Evolutionary conservation across 2,329 filamentous ascomycete genomes (phyloP).

Genomic region (Diaporthe velutina): DNA sequence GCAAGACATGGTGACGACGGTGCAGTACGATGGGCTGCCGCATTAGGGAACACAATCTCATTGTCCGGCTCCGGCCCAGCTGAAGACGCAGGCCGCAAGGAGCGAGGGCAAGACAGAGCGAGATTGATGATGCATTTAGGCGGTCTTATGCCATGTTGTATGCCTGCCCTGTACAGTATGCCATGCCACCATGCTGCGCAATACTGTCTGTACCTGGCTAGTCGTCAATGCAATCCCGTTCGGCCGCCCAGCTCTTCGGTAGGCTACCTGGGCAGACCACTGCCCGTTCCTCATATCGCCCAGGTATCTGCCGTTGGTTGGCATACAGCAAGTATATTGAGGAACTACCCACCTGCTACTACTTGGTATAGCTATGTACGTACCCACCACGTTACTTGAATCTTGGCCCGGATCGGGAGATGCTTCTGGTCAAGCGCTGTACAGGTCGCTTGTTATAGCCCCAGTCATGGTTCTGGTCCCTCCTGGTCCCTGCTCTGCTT

Average conservation of each 20-base stretch:
- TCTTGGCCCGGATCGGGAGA: constrained; percentile 28
- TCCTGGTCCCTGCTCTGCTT: neutral
- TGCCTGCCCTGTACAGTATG: constrained; percentile 2
- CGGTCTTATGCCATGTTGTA: constrained; percentile 19
- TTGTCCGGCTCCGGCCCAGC: constrained; percentile 27
- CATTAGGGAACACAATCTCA: constrained; percentile 29
- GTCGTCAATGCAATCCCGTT: neutral
- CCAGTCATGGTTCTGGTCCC: neutral
- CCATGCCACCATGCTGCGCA: neutral
- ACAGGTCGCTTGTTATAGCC: constrained; percentile 10
- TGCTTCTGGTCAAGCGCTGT: constrained; percentile 19
- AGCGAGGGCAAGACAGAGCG: neutral
- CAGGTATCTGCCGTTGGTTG: neutral
- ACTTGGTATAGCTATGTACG: neutral
- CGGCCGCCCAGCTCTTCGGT: neutral
- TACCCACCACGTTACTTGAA: constrained; percentile 5
- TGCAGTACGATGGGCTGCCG: constrained; percentile 1
- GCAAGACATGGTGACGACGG: neutral
- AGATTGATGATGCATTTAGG: constrained; percentile 13
- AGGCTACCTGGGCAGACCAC: neutral
- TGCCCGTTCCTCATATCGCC: neutral
- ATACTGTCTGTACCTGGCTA: neutral
- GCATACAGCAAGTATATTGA: neutral
- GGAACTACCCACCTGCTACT: neutral
- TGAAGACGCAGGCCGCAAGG: neutral